These are phyloP conservation scores for Mollisia scopiformis DNA, from an alignment of 2,329 filamentous ascomycete genomes.

Conservation along the genomic window DNA sequence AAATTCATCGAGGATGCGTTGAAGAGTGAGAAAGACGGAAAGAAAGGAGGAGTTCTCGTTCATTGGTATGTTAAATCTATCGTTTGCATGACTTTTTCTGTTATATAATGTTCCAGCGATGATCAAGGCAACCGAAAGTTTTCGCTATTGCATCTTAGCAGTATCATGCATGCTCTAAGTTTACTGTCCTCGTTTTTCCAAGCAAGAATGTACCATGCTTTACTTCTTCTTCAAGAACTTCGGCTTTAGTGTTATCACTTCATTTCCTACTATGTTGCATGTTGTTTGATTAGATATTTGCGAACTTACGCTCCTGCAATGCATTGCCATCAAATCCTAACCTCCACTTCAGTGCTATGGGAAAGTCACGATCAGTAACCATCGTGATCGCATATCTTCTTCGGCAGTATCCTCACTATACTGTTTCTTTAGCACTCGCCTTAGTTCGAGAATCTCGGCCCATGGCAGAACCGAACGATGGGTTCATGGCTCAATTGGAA, in stretches of 20 bases:
- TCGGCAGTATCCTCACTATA: slow-evolving; percentile 58
- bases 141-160: not conserved
- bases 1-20: slow-evolving; percentile 83
- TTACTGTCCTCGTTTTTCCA: not conserved
- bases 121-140: no score
- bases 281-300: not conserved
- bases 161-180: not conserved
- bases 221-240: not conserved
- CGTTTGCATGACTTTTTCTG: not conserved
- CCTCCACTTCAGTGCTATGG: slow-evolving; percentile 74
- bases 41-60: slow-evolving; percentile 64
- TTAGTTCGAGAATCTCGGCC: slow-evolving; percentile 72
- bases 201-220: not conserved
- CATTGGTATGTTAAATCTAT: slow-evolving; percentile 66
- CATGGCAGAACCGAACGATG: slow-evolving; percentile 85
- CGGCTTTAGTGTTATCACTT: not conserved
- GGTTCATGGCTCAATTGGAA: slow-evolving; percentile 87
- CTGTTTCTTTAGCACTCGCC: slow-evolving; percentile 60
- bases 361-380: slow-evolving; percentile 89
- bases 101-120: not conserved
- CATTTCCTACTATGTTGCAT: not conserved
- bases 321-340: slow-evolving; percentile 11
- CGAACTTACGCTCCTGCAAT: not conserved
- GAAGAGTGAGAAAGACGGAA: slow-evolving; percentile 50
- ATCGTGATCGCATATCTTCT: slow-evolving; percentile 86